Conservation (phyloP, 1,139 yeast species). For the Scheffersomyces stambukii region DNA sequence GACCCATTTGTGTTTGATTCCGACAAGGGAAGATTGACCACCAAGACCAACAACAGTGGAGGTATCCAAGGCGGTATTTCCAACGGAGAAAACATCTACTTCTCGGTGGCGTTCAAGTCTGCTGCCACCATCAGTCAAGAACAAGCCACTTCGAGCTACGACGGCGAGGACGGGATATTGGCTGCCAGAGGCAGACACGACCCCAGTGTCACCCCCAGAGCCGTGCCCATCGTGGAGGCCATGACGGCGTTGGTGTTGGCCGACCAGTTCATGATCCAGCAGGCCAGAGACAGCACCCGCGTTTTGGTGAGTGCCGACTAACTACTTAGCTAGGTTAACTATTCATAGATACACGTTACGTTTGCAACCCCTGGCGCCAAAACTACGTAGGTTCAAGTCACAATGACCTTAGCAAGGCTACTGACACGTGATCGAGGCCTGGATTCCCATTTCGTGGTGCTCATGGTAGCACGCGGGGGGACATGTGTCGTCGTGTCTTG, state of each 20-base stretch:
- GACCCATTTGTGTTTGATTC: slow-evolving; percentile 72
- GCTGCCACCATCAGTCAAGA: slow-evolving; percentile 97
- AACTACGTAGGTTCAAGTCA: too few relatives aligned
- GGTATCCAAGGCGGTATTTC: slow-evolving; percentile 98
- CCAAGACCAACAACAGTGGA: slow-evolving; percentile 89
- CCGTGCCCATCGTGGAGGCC: slow-evolving; percentile 96
- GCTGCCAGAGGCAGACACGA: slow-evolving; percentile 98
- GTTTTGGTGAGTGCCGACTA: slow-evolving; percentile 15
- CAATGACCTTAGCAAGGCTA: too few relatives aligned
- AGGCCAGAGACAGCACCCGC: slow-evolving; percentile 61
- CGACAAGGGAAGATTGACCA: slow-evolving; percentile 58
- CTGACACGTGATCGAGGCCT: too few relatives aligned
- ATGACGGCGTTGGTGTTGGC: slow-evolving; percentile 94
- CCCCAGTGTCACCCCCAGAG: slow-evolving; percentile 97
- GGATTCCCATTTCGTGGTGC: too few relatives aligned
- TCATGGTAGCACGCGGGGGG: too few relatives aligned
- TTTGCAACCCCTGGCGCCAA: too few relatives aligned
- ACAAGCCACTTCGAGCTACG: slow-evolving; percentile 83
- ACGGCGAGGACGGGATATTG: slow-evolving; percentile 78
- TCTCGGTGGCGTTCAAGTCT: slow-evolving; percentile 93
- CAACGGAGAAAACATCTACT: slow-evolving; percentile 92
- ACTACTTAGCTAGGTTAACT: too few relatives aligned
- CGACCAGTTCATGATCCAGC: slow-evolving; percentile 80
- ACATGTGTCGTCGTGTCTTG: slow-evolving; percentile 2
- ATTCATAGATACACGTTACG: too few relatives aligned